phyloP scores from a whole-genome alignment of 2,329 filamentous ascomycete genomes.

The Talaromyces marneffei region DNA sequence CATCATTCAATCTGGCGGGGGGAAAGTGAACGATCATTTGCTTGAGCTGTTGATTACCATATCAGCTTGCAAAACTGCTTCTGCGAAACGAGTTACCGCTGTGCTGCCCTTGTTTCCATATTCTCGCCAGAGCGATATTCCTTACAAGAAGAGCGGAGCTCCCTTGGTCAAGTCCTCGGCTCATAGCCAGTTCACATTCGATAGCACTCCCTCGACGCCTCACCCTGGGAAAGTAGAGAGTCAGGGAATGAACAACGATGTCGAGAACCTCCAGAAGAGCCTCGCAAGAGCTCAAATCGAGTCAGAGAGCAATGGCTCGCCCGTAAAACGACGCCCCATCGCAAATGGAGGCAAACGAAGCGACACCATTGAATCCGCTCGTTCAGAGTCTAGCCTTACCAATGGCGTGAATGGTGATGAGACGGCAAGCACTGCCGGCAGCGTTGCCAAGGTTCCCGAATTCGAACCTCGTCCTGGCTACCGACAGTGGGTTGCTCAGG shows the following conservation, averaged over 20 bases:
- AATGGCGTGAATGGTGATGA: constrained; percentile 41
- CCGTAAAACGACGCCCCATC: constrained; percentile 35
- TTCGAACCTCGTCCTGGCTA: constrained; percentile 86
- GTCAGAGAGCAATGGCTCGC: constrained; percentile 45
- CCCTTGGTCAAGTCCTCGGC: constrained; percentile 67
- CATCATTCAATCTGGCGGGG: constrained; percentile 91
- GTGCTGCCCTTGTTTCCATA: constrained; percentile 95
- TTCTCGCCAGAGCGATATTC: constrained; percentile 89
- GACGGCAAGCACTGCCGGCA: constrained; percentile 53
- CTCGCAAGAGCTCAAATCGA: constrained; percentile 62
- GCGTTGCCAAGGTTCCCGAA: constrained; percentile 50
- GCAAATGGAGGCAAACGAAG: constrained; percentile 36
- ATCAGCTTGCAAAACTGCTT: constrained; percentile 93
- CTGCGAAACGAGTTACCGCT: constrained; percentile 85
- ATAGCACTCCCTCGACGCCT: constrained; percentile 84
- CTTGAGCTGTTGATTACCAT: constrained; percentile 97
- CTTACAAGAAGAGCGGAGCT: constrained; percentile 92
- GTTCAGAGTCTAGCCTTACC: constrained; percentile 25
- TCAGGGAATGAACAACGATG: constrained; percentile 59
- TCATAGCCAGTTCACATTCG: constrained; percentile 63
- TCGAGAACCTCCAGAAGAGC: constrained; percentile 65
- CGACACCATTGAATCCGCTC: constrained; percentile 35
- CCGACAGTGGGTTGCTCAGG: constrained; percentile 97
- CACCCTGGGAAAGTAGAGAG: constrained; percentile 65
- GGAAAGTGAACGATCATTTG: constrained; percentile 90